Conservation (phyloP, 768 basidiomycete species). For the Leccinum imitatum region DNA sequence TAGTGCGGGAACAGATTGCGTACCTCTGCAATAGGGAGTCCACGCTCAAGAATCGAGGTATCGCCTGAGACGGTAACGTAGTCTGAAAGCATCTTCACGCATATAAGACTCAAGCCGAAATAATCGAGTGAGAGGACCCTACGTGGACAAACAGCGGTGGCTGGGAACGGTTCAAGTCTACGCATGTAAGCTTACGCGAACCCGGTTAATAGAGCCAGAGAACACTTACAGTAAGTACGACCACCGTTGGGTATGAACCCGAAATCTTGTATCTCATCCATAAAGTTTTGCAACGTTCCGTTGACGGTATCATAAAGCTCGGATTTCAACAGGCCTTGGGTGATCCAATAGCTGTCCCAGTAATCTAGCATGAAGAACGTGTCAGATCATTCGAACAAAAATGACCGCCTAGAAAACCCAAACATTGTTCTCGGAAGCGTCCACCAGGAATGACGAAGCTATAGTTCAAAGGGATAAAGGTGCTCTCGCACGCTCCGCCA, state of each 20-base stretch:
- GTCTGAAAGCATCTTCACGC: slow-evolving; percentile 76
- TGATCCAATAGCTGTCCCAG: slow-evolving; percentile 82
- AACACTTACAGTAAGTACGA: slow-evolving; percentile 74
- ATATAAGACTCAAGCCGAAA: neutral
- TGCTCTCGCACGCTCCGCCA: slow-evolving; percentile 67
- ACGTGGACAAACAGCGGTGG: slow-evolving; percentile 87
- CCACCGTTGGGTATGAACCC: slow-evolving; percentile 97
- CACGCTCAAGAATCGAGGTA: slow-evolving; percentile 69
- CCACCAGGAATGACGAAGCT: slow-evolving; percentile 89
- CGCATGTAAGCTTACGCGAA: neutral
- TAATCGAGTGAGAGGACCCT: slow-evolving; percentile 11
- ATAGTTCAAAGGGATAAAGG: slow-evolving; percentile 86
- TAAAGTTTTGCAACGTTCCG: slow-evolving; percentile 85
- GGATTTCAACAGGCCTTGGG: slow-evolving; percentile 82
- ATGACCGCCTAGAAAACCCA: slow-evolving; percentile 32
- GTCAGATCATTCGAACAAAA: neutral
- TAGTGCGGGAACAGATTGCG: slow-evolving; percentile 8
- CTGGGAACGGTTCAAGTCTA: slow-evolving; percentile 88
- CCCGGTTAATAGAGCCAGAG: neutral
- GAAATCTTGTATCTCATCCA: slow-evolving; percentile 83
- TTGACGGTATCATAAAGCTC: slow-evolving; percentile 72
- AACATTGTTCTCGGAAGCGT: slow-evolving; percentile 83
- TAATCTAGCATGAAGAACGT: slow-evolving; percentile 38
- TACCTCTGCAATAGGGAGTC: slow-evolving; percentile 83
- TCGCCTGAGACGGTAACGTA: slow-evolving; percentile 77